Percentiles rank a stretch among this genome's conserved stretches.
These are phyloP conservation scores for Gastrodia elata DNA, from an alignment of 106 monocot species.

Conservation along the genomic window DNA sequence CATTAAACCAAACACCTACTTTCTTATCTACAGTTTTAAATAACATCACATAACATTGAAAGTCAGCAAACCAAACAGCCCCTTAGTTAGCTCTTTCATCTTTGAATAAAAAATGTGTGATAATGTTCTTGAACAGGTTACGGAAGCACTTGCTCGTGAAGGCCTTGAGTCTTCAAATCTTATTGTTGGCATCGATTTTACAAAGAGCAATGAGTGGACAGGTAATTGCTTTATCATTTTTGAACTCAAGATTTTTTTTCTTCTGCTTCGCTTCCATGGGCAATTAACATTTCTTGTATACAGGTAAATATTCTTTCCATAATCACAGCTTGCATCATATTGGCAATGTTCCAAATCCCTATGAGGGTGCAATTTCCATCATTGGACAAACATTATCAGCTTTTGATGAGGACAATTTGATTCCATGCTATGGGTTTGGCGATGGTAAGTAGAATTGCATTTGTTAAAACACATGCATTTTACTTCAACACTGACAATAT, in stretches of 20 bases:
- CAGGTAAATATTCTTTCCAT: slow-evolving; percentile 55
- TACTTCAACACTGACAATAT: not conserved
- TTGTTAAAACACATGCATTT: not conserved
- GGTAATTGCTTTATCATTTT: slow-evolving; percentile 23
- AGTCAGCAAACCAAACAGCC: too few relatives aligned
- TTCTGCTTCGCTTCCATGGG: not conserved
- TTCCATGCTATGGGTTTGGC: slow-evolving; percentile 83
- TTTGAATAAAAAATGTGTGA: not conserved
- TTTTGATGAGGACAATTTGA: slow-evolving; percentile 82
- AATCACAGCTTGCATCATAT: slow-evolving; percentile 54
- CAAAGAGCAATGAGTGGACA: slow-evolving; percentile 93
- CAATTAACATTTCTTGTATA: slow-evolving; percentile 5
- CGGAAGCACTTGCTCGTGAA: slow-evolving; percentile 50
- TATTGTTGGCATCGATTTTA: slow-evolving; percentile 83
- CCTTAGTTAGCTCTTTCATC: not conserved
- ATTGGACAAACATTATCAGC: slow-evolving; percentile 57
- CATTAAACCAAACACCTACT: too few relatives aligned
- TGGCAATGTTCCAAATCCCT: slow-evolving; percentile 49
- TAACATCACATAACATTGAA: too few relatives aligned
- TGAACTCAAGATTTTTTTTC: not conserved
- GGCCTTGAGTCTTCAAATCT: slow-evolving; percentile 80
- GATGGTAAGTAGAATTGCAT: slow-evolving; percentile 39
- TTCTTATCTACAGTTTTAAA: too few relatives aligned
- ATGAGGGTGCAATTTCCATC: slow-evolving; percentile 78
- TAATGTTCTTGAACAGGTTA: slow-evolving; percentile 27